A percentile compares a stretch with the other conserved stretches of the same genome.
Evolutionary conservation across 441 rosid species (phyloP).

Genomic region (Corymbia calophylla): DNA sequence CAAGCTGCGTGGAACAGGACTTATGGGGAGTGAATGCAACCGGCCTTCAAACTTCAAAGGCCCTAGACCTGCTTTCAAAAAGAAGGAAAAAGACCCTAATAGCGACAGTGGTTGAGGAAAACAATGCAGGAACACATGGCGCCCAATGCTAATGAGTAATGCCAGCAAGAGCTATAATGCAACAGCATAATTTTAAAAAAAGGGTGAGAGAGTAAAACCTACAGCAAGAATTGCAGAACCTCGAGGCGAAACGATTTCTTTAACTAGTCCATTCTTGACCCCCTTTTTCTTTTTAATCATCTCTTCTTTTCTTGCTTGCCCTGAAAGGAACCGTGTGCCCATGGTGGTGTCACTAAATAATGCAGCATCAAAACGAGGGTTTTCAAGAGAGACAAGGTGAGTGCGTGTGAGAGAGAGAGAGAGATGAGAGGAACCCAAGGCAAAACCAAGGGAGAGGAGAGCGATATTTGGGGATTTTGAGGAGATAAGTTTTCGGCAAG

Average conservation of each 20-base stretch:
- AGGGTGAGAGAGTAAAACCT: not conserved
- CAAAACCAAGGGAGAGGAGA: constrained; percentile 32
- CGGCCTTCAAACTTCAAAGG: not conserved
- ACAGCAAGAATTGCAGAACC: constrained; percentile 41
- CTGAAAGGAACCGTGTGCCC: constrained; percentile 24
- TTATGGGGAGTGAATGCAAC: not conserved
- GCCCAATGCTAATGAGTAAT: constrained; percentile 3
- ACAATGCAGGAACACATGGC: constrained; percentile 78
- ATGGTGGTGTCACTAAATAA: not conserved
- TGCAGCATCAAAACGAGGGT: not conserved
- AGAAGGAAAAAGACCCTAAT: constrained; percentile 21
- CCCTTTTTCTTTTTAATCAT: not conserved
- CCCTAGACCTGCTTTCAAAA: constrained; percentile 1
- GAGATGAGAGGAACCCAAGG: constrained; percentile 49
- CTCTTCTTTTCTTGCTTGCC: constrained; percentile 36
- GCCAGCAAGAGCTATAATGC: not conserved
- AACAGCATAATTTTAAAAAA: constrained; percentile 2
- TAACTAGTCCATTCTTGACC: not conserved
- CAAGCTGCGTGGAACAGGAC: not conserved
- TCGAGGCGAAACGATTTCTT: constrained; percentile 43
- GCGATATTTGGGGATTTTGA: constrained; percentile 49
- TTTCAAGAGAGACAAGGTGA: not conserved
- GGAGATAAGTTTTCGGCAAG: constrained; percentile 29
- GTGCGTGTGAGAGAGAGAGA: constrained; percentile 4
- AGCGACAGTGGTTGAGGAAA: constrained; percentile 48